Evolutionary conservation across 495 filamentous ascomycete species (phyloP), one percentile per base, ranked within the genome.

Genomic region (Parmelia sp.): DNA sequence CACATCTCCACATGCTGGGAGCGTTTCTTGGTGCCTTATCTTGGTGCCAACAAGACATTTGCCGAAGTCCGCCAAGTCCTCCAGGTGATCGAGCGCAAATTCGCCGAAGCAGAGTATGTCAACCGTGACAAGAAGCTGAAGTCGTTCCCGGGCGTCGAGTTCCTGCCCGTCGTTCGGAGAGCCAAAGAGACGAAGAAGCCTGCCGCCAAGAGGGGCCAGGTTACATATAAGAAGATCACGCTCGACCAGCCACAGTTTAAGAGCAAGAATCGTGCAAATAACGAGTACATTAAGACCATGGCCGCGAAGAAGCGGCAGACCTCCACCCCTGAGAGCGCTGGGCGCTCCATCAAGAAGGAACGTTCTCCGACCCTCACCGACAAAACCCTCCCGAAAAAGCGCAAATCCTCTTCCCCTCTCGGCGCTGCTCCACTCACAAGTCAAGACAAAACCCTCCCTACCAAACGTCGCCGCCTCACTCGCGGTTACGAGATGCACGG

Each of bases 121-220:
- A 21, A 58, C 47, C 1, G 49, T 63, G 15, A 23, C 27, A 47
- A 65, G 35, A 42, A 64, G 37, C 19, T 66, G 40, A 64, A 71
- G 2, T 63, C 65, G 15, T 84, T 90, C 47, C 88, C 88, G 0
- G 87, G 88, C 67, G 79, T 90, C 40, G 87, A 90, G 70, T 81
- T 90, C 36, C 72, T 90, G 25, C 87, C 88, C 4, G 0, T 7
- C 11, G 17, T 33, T 8, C 33, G 36, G 0, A 27, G 27, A 21
- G 29, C 27, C 7, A 27, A 39, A 31, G 37, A 31, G 25, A 37
- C 3, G 5, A 45, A 57, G 35, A 60, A 64, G n/a, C 40, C 57
- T 33, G 8, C 45, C 10, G 23, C 12, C 7, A 61, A 49, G 59
- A 61, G 51, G 40, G 33, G 58, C 35, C 25, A 47, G n/a, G 25